These are phyloP conservation scores for Plasmodium fragile DNA, from an alignment of 169 alveolate genomes.

Conservation along the genomic window DNA sequence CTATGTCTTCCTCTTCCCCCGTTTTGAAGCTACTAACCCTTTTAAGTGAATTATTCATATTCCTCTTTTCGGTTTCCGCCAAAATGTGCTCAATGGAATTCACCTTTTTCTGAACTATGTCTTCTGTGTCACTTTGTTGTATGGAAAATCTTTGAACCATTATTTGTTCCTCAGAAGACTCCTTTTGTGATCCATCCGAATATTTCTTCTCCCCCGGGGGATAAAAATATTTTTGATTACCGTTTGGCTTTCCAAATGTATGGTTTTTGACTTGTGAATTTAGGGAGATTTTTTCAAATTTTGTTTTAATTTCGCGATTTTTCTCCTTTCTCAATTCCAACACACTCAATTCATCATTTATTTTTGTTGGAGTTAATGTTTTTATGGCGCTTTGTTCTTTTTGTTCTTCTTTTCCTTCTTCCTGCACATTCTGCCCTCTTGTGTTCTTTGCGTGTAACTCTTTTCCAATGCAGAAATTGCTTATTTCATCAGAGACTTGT, in stretches of 20 bases:
- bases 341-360: slow-evolving; percentile 42
- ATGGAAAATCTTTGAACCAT: slow-evolving; percentile 30
- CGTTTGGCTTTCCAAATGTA: not conserved
- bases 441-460: not conserved
- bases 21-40: slow-evolving; percentile 6
- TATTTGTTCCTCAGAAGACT: slow-evolving; percentile 20
- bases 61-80: slow-evolving; percentile 24
- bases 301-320: slow-evolving; percentile 40
- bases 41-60: not conserved
- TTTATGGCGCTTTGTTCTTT: slow-evolving; percentile 1
- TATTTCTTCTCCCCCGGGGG: not conserved
- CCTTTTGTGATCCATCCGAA: not conserved
- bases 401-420: not conserved
- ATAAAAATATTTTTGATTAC: slow-evolving; percentile 6
- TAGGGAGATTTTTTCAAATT: slow-evolving; percentile 28
- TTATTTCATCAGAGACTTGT: not conserved
- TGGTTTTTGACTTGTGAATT: slow-evolving; percentile 13
- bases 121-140: slow-evolving; percentile 39
- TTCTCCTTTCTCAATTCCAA: slow-evolving; percentile 23
- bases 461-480: not conserved
- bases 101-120: slow-evolving; percentile 29
- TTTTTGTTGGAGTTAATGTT: not conserved
- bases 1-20: not conserved
- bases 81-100: slow-evolving; percentile 25
- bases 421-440: not conserved